A percentile compares a stretch with the other conserved stretches of the same genome.
Evolutionary conservation across 345 rosid genomes (phyloP).

Genomic region (Fremontodendron californicum): DNA sequence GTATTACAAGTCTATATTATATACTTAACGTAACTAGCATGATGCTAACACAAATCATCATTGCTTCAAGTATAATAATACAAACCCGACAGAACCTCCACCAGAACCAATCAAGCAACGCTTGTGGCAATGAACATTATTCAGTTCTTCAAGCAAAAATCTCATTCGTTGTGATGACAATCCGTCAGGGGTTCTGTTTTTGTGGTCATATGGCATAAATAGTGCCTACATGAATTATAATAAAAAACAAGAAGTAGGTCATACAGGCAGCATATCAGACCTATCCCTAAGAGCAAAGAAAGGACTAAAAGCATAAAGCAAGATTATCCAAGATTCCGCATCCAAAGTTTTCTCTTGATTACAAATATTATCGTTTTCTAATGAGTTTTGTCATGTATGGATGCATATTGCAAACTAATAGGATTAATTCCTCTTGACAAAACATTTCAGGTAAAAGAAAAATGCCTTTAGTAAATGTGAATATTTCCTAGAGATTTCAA

Average conservation of each 20-base stretch:
- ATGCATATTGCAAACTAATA: background rate
- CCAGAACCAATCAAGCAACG: constrained; percentile 92
- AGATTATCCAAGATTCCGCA: background rate
- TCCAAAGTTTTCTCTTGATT: background rate
- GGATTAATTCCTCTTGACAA: background rate
- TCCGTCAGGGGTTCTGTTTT: constrained; percentile 76
- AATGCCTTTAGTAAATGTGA: background rate
- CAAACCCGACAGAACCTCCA: constrained; percentile 98
- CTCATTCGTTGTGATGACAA: constrained; percentile 56
- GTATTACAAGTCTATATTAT: background rate
- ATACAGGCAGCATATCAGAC: background rate
- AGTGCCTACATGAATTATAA: constrained; percentile 52
- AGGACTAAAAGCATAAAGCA: background rate
- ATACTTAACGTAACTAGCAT: background rate
- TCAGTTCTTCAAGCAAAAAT: constrained; percentile 64
- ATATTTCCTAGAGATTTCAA: background rate
- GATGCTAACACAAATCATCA: background rate
- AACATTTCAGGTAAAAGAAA: background rate
- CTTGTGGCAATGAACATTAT: constrained; percentile 64
- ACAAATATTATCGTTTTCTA: background rate
- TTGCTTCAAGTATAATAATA: constrained; percentile 17
- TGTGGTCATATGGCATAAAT: constrained; percentile 98
- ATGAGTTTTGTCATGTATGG: background rate
- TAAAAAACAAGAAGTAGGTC: constrained; percentile 5
- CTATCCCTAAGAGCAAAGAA: constrained; percentile 5